Base-by-base conservation (phyloP, 345 rosid genomes). In the Lepidium sativum region DNA sequence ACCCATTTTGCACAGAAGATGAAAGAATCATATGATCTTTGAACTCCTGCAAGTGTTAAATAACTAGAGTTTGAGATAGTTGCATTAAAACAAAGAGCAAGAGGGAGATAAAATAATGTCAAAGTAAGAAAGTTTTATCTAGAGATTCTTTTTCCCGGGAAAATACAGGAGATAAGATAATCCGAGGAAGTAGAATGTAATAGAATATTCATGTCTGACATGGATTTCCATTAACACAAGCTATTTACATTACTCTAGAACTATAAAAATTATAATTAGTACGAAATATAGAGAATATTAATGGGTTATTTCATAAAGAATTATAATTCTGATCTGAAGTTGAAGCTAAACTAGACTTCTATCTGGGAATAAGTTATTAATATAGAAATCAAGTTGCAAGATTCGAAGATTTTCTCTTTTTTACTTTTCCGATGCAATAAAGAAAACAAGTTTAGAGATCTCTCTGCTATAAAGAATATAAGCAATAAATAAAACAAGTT, bases 1-100 rank as follows among this genome's bases (percentile, higher is more conserved):
- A 57, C 90, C 91, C 98, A 87, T 87, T 56, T 42, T 68, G 32
- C 23, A 14, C 6, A 25, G 20, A 29, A 55, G 27, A 40, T 54
- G 54, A 68, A 40, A n/a, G 4, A 33, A 12, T 16, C 51, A 38
- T 60, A 32, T 41, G 56, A 45, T 47, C 38, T 38, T 5, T 45
- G 15, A 47, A 45, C 65, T 29, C n/a, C 74, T 70, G 32, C 27
- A 49, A 23, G 44, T 53, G 20, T 41, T 40, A 25, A 32, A 60
- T 42, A 14, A n/a, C 33, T 51, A 59, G 42, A 58, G 52, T 32
- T 40, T 60, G 18, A 60, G 27, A 52, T 44, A 61, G 68, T 62
- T 62, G 68, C 74, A 59, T 34, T 54, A 31, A 39, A 63, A 32
- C 52, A 65, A 76, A 64, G 61, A 35, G 62, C 68, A 52, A 59